A percentile compares a stretch with the other conserved stretches of the same genome.
Evolutionary conservation across 495 filamentous ascomycete genomes (phyloP).

Genomic region (Aspergillus leporis): DNA sequence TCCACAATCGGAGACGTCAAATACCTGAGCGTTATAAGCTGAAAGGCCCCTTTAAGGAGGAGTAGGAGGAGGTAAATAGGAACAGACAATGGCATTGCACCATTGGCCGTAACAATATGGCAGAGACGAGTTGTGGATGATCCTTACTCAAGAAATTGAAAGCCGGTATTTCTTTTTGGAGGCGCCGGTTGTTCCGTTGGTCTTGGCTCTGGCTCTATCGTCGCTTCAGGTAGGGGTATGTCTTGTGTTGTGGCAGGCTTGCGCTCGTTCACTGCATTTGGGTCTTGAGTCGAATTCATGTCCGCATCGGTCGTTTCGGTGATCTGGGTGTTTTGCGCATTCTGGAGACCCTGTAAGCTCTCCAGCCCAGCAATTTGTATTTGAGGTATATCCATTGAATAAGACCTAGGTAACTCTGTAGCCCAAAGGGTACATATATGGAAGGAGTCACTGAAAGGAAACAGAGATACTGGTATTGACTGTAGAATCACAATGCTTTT

Average conservation of each 20-base stretch:
- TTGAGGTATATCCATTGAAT: constrained; percentile 29
- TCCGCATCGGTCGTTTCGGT: constrained; percentile 24
- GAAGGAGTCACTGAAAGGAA: background rate
- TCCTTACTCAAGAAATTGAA: constrained; percentile 40
- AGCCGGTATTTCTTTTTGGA: constrained; percentile 24
- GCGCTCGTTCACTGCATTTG: constrained; percentile 13
- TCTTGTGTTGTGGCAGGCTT: constrained; percentile 21
- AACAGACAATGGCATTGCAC: background rate
- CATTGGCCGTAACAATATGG: background rate
- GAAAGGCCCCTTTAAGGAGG: background rate
- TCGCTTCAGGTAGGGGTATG: constrained; percentile 22
- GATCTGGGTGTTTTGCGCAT: constrained; percentile 9
- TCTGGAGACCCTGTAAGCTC: background rate
- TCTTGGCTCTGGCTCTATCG: constrained; percentile 21
- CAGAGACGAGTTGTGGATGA: background rate
- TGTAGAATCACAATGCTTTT: no score
- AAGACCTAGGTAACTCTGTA: background rate
- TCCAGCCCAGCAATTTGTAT: constrained; percentile 25
- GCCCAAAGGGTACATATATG: background rate
- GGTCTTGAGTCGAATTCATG: constrained; percentile 21
- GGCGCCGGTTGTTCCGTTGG: constrained; percentile 16
- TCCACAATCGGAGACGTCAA: constrained; percentile 80
- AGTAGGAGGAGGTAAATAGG: background rate
- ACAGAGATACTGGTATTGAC: background rate
- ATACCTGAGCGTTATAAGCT: constrained; percentile 30